phyloP scores from a whole-genome alignment of 495 filamentous ascomycete species.

The Xylaria grammica region DNA sequence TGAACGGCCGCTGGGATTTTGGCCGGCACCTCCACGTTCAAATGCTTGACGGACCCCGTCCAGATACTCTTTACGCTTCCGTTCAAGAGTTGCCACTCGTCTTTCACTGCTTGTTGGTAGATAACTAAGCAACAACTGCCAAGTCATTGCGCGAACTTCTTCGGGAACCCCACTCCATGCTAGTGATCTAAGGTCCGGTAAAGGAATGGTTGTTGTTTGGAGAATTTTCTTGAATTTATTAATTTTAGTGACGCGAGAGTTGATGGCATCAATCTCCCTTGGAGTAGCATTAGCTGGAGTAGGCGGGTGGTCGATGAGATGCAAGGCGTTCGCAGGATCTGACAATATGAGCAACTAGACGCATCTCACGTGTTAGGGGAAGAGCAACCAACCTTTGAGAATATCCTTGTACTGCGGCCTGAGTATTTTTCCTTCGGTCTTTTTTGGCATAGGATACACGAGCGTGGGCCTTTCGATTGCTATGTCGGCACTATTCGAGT shows the following conservation, averaged over 20 bases:
- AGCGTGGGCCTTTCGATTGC: conserved; percentile 88
- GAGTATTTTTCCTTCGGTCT: conserved; percentile 89
- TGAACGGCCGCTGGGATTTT: conserved; percentile 52
- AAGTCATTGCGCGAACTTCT: conserved; percentile 96
- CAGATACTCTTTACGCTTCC: conserved; percentile 95
- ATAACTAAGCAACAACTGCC: conserved; percentile 95
- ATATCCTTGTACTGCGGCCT: conserved; percentile 98
- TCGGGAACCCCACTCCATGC: conserved; percentile 94
- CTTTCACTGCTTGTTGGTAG: conserved; percentile 93
- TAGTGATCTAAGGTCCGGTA: conserved; percentile 79
- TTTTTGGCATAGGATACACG: conserved; percentile 84
- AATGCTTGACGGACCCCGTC: conserved; percentile 96
- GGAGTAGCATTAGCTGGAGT: conserved; percentile 73
- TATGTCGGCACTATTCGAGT: conserved; percentile 85
- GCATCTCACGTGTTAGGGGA: neutral
- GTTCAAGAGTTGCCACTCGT: conserved; percentile 85
- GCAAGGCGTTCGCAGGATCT: conserved; percentile 95
- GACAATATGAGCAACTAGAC: conserved; percentile 28
- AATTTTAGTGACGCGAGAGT: conserved; percentile 87
- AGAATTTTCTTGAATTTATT: conserved; percentile 98
- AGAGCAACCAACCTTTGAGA: conserved; percentile 63
- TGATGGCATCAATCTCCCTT: conserved; percentile 87
- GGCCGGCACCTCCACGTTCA: conserved; percentile 62
- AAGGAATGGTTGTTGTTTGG: conserved; percentile 85
- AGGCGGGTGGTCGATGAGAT: conserved; percentile 87